Percentiles rank a stretch among this genome's conserved stretches.
Conservation (phyloP, 257 asterid genomes). For the Jacaranda copaia region DNA sequence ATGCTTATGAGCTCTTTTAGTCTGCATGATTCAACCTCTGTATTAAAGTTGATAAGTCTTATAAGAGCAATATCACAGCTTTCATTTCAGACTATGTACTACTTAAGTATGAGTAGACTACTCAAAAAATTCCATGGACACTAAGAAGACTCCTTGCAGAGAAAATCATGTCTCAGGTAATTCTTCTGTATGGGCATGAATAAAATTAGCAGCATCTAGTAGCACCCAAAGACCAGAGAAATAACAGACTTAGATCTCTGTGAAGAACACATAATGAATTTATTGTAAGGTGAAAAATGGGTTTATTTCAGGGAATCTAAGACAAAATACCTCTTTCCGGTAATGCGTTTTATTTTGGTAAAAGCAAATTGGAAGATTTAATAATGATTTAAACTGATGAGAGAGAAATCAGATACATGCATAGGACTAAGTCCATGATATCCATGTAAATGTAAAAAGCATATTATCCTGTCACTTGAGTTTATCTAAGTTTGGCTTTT, state of each 20-base stretch:
- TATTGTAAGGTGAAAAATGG: not conserved
- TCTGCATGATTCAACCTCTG: not conserved
- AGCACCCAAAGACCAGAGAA: not conserved
- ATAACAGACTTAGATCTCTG: not conserved
- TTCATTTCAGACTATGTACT: not conserved
- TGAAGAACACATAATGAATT: conserved; percentile 1
- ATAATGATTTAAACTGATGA: not conserved
- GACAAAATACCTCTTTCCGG: not conserved
- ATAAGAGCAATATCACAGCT: conserved; percentile 1
- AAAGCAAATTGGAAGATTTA: not conserved
- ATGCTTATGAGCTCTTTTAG: conserved; percentile 15
- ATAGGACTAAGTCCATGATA: not conserved
- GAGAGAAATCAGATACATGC: not conserved
- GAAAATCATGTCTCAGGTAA: not conserved
- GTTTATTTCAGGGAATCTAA: not conserved
- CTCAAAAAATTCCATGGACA: not conserved
- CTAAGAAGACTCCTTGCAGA: not conserved
- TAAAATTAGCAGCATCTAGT: not conserved
- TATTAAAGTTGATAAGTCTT: conserved; percentile 13
- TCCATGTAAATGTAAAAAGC: too few relatives aligned
- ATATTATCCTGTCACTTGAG: not conserved
- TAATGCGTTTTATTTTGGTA: not conserved
- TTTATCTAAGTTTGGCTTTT: not conserved
- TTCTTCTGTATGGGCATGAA: not conserved
- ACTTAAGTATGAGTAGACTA: not conserved